Conservation (phyloP, 495 filamentous ascomycete genomes). For the Penicillium odoratum region DNA sequence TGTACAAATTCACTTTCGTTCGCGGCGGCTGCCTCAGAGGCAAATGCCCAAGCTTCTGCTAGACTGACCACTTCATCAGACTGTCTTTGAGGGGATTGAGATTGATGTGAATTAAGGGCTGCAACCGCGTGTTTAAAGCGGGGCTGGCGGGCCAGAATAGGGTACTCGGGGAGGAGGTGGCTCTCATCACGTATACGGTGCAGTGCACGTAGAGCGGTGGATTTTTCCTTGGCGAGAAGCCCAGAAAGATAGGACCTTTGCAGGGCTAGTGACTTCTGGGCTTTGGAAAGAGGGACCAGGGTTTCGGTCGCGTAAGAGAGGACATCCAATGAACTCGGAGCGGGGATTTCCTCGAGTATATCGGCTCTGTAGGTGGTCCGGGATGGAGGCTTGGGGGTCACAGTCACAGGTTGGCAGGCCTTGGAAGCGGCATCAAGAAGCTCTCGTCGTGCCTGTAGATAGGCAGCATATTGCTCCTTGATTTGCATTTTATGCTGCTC, state of each 20-base stretch:
- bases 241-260: slow-evolving; percentile 64
- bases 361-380: slow-evolving; percentile 30
- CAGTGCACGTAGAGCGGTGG: slow-evolving; percentile 54
- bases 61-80: slow-evolving; percentile 35
- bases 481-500: slow-evolving; percentile 49
- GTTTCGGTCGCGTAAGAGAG: slow-evolving; percentile 58
- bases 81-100: slow-evolving; percentile 12
- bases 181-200: slow-evolving; percentile 67
- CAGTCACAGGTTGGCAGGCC: slow-evolving; percentile 37
- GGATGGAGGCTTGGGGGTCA: slow-evolving; percentile 24
- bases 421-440: slow-evolving; percentile 40
- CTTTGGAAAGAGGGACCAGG: slow-evolving; percentile 56
- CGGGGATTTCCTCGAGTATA: slow-evolving; percentile 16
- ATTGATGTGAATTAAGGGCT: slow-evolving; percentile 25
- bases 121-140: slow-evolving; percentile 46
- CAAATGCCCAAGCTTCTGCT: slow-evolving; percentile 53
- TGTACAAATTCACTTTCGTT: slow-evolving; percentile 39
- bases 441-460: slow-evolving; percentile 38
- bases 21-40: slow-evolving; percentile 40
- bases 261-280: slow-evolving; percentile 61
- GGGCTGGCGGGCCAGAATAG: slow-evolving; percentile 47
- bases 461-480: slow-evolving; percentile 45
- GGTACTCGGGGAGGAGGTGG: slow-evolving; percentile 64
- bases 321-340: slow-evolving; percentile 31
- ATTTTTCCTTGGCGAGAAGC: slow-evolving; percentile 58